Evolutionary conservation across 1,284 basidiomycete genomes (phyloP), one percentile per base, ranked within the genome.

Genomic region (Pseudozyma sp.): DNA sequence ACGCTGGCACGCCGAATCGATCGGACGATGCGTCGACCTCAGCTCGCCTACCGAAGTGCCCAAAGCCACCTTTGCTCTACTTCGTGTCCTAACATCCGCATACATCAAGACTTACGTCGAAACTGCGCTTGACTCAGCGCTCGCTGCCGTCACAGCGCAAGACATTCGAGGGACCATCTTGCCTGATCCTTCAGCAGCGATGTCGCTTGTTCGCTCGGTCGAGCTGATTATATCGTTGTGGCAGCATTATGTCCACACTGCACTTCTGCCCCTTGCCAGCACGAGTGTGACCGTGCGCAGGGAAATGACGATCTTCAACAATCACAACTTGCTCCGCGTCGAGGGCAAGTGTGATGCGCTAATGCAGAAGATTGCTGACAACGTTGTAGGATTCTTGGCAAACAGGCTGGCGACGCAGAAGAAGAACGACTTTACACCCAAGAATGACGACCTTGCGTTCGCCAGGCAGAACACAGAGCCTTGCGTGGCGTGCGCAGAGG

Each of bases 161-260:
- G 96, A 99, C 81, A 74, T 58, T 25, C 70, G 82, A 1, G 65
- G 65, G 1, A 83, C 88, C 16, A 94, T 92, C 82, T 76, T 87
- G 83, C 95, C 95, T 0, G 92, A 89, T 76, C 86, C 97, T 13
- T 68, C 65, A n/a, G 44, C 70, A 7, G 56, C 65, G 5, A 65
- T 83, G 59, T 61, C 76, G 7, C 89, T 93, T 18, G 87, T 99
- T 63, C 89, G 89, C 70, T 88, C 89, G 1, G 90, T 92, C n/a
- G 95, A 97, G 85, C 89, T 97, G 55, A 91, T 97, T 65, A 93
- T 92, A 80, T 93, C 97, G 82, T 89, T 99, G 3, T 98, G 95
- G 95, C 97, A 99, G 85, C 92, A 94, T 85, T 99, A 99, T 86
- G 90, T 94, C 76, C 92, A 92, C 50, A 93, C 93, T 16, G 96